phyloP scores from a whole-genome alignment of 176 grass and related monocot genomes.

The Eragrostis nindensis region DNA sequence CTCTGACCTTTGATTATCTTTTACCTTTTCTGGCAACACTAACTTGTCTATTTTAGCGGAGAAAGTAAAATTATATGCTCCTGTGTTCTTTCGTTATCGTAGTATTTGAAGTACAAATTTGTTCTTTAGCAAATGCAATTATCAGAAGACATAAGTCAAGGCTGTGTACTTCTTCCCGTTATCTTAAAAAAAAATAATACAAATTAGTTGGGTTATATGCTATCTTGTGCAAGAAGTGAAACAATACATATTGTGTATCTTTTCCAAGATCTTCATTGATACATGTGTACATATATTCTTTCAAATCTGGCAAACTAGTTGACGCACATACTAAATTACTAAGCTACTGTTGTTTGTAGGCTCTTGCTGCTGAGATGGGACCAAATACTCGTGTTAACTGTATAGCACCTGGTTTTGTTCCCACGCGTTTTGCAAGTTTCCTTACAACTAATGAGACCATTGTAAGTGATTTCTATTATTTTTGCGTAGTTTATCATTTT shows the following conservation, averaged over 20 bases:
- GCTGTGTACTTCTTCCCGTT: too few species aligned
- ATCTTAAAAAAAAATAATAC: too few species aligned
- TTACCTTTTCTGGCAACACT: not conserved
- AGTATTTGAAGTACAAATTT: not conserved
- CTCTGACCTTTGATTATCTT: too few species aligned
- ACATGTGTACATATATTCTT: not conserved
- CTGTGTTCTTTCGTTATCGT: too few species aligned
- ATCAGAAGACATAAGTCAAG: not conserved
- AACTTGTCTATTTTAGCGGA: not conserved
- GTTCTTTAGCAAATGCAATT: not conserved
- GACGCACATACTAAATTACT: conserved; percentile 1
- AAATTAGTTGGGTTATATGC: too few species aligned
- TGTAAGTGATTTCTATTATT: conserved; percentile 59
- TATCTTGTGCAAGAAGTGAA: not conserved
- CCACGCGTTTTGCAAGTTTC: conserved; percentile 89
- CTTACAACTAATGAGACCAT: conserved; percentile 69
- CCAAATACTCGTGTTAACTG: conserved; percentile 95
- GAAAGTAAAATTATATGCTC: not conserved
- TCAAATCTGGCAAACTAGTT: conserved; percentile 7
- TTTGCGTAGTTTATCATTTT: not conserved
- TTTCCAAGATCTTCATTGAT: not conserved
- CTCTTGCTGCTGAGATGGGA: conserved; percentile 86
- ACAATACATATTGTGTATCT: too few species aligned
- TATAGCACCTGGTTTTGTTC: conserved; percentile 98
- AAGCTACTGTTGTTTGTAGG: conserved; percentile 46